Evolutionary conservation across 2,329 filamentous ascomycete species (phyloP), one percentile per base, ranked within the genome.

Genomic region (Neospermospora avenae): DNA sequence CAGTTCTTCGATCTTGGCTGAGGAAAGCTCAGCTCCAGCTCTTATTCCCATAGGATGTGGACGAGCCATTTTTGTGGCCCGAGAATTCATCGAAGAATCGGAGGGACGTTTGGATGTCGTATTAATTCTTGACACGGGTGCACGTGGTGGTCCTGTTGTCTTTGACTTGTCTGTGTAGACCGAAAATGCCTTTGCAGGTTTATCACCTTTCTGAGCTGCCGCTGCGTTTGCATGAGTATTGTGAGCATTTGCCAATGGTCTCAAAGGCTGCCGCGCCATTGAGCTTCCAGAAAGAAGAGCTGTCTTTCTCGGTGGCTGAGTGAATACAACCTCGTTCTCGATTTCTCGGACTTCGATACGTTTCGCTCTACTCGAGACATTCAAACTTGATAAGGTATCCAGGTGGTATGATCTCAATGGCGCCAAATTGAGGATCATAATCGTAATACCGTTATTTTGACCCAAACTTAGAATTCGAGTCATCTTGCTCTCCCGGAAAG

Each of bases 351-450:
- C 89, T 74, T 98, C 93, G 67, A 98, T 97, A 70, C 96, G 91
- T 79, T 97, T 97, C 24, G 93, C 96, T 11, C 93, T 84, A 55
- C 95, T 97, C 70, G 93, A 95, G 70, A 98, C 95, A 71, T 96
- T 97, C 56, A 98, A 78, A 64, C 93, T 96, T 75, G 91, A 96
- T 5, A 97, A 81, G 0, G 93, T 97, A 73, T 98, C 93, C 41
- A 96, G 82, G 71, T 98, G 93, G 72, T 96, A 98, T 68, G 90
- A 92, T 63, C 90, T 86, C n/a, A 96, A 82, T 0, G 95, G 93
- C 0, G 93, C 91, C 2, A 98, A 83, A 71, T 98, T 98, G 39
- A 98, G 80, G 60, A 98, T 95, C 95, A 98, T 98, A 71, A 98
- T 84, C 0, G 93, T 97, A 67, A 96, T 85, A 54, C 95, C 93